Percentiles rank a stretch among this genome's conserved stretches.
Conservation (phyloP, 495 filamentous ascomycete species). For the Penicillium coffeae region DNA sequence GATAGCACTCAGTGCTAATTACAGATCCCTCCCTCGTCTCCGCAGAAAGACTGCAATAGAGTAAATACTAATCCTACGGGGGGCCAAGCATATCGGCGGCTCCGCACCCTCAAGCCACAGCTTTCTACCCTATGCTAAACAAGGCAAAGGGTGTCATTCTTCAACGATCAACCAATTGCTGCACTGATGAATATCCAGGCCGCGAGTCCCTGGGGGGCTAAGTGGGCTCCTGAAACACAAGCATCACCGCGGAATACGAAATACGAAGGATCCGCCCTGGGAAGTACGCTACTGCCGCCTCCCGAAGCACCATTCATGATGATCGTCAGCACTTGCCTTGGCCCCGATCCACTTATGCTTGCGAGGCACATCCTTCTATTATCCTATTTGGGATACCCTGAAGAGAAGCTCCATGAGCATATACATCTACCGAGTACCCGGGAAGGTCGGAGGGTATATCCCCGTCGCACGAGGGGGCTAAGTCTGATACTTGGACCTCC, state of each 20-base stretch:
- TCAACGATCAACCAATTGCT: too few relatives aligned
- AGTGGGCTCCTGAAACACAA: background rate
- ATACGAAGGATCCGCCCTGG: background rate
- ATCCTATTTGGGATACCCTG: background rate
- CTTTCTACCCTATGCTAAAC: too few relatives aligned
- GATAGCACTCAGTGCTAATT: too few relatives aligned
- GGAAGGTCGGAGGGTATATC: too few relatives aligned
- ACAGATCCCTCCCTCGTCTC: too few relatives aligned
- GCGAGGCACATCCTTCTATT: background rate
- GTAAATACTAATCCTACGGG: too few relatives aligned
- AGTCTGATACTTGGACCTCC: background rate
- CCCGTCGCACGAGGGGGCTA: background rate
- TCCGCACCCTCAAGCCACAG: background rate
- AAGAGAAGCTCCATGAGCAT: too few relatives aligned
- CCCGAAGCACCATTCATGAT: background rate
- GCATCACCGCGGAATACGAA: background rate
- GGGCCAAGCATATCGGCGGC: background rate
- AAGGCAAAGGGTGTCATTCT: too few relatives aligned
- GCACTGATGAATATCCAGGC: too few relatives aligned
- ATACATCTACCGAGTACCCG: too few relatives aligned
- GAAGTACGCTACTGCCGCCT: background rate
- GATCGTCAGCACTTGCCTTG: background rate
- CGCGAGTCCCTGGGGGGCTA: background rate
- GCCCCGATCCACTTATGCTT: background rate
- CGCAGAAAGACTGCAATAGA: too few relatives aligned